These are phyloP conservation scores for Ophiocordyceps sinensis DNA, from an alignment of 2,329 filamentous ascomycete species.

Conservation along the genomic window DNA sequence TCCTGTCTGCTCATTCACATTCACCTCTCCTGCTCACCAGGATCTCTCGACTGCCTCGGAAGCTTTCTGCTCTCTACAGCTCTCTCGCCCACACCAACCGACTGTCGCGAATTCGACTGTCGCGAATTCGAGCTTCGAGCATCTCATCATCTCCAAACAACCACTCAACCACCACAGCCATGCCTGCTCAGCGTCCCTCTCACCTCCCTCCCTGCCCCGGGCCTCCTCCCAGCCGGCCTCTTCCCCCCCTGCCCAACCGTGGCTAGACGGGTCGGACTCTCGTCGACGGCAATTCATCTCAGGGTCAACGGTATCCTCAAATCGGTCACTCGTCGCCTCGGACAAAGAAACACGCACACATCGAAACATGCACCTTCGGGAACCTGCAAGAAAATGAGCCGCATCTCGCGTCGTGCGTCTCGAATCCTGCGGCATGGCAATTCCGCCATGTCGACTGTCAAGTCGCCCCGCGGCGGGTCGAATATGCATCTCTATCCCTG, in stretches of 20 bases:
- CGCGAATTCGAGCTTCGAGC: conserved; percentile 1
- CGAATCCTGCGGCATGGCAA: conserved; percentile 1
- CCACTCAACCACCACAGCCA: conserved; percentile 12
- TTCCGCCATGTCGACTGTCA: too few species aligned
- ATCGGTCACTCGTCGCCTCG: background rate
- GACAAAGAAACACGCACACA: background rate
- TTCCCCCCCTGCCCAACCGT: conserved; percentile 50
- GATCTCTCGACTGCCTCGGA: too few species aligned
- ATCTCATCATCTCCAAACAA: conserved; percentile 5
- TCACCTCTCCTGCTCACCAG: too few species aligned
- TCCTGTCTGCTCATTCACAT: too few species aligned
- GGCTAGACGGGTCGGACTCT: conserved; percentile 19
- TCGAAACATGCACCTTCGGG: background rate
- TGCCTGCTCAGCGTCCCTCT: conserved; percentile 47
- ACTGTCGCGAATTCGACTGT: too few species aligned
- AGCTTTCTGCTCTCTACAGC: too few species aligned
- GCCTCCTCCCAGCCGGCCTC: conserved; percentile 48
- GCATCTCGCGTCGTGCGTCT: conserved; percentile 1
- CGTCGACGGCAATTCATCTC: background rate
- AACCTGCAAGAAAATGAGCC: background rate
- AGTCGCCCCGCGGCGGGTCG: conserved; percentile 4
- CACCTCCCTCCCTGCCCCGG: conserved; percentile 54
- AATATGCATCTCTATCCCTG: conserved; percentile 4
- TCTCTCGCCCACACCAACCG: too few species aligned
- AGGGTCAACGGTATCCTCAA: background rate